These are phyloP conservation scores for Vigna hirtella DNA, from an alignment of 306 rosid species.

Conservation along the genomic window DNA sequence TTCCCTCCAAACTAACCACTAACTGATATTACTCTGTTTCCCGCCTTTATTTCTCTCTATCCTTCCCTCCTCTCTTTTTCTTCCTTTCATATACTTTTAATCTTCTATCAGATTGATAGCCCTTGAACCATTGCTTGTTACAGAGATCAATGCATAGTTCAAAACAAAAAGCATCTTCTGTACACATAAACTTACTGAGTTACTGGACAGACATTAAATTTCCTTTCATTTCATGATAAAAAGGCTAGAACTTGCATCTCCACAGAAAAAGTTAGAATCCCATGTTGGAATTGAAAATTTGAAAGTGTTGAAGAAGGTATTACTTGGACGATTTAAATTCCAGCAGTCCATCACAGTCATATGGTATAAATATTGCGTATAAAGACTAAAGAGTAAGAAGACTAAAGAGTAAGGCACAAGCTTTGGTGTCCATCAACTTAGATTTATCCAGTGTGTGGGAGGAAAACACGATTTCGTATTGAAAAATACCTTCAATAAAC, in stretches of 20 bases:
- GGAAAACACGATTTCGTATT: slow-evolving; percentile 25
- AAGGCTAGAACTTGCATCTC: slow-evolving; percentile 2
- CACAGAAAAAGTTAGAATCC: background rate
- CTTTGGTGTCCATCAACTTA: slow-evolving; percentile 20
- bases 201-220: slow-evolving; percentile 7
- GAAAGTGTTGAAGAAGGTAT: background rate
- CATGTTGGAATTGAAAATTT: background rate
- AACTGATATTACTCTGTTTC: too few relatives aligned
- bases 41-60: too few relatives aligned
- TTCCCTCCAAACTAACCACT: too few relatives aligned
- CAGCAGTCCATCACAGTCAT: slow-evolving; percentile 1
- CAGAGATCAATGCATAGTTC: background rate
- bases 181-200: slow-evolving; percentile 2
- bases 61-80: too few relatives aligned
- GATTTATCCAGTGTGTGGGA: slow-evolving; percentile 32
- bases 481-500: slow-evolving; percentile 78
- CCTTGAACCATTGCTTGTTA: background rate
- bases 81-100: too few relatives aligned
- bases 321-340: background rate
- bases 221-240: background rate
- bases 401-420: background rate
- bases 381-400: slow-evolving; percentile 1
- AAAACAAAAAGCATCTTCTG: slow-evolving; percentile 15
- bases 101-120: background rate
- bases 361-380: slow-evolving; percentile 3